These are phyloP conservation scores for Rosa rugosa DNA, from an alignment of 306 rosid species.

Conservation along the genomic window DNA sequence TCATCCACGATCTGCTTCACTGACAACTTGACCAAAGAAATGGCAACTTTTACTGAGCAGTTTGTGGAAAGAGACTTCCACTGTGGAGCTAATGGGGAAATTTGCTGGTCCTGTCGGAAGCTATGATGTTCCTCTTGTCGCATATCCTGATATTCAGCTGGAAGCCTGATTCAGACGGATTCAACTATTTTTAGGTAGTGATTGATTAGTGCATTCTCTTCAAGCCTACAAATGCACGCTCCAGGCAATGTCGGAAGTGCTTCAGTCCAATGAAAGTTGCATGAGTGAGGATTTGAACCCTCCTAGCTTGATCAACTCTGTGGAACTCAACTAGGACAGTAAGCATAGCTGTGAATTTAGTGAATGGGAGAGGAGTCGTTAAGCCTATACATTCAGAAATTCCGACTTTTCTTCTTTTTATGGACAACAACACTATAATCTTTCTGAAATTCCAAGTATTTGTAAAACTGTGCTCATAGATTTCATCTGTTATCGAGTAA, in stretches of 20 bases:
- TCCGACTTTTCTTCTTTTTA: background rate
- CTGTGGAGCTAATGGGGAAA: slow-evolving; percentile 71
- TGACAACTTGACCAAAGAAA: slow-evolving; percentile 90
- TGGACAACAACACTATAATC: background rate
- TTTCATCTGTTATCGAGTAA: background rate
- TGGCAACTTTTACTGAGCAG: slow-evolving; percentile 82
- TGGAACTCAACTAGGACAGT: background rate
- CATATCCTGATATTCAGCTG: slow-evolving; percentile 50
- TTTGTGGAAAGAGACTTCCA: slow-evolving; percentile 58
- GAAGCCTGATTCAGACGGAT: background rate
- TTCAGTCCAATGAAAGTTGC: background rate
- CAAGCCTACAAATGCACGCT: background rate
- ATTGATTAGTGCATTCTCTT: background rate
- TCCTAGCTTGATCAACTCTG: background rate
- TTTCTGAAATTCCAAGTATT: background rate
- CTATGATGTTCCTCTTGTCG: slow-evolving; percentile 70
- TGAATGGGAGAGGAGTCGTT: background rate
- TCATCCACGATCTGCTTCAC: slow-evolving; percentile 86
- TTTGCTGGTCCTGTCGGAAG: slow-evolving; percentile 94
- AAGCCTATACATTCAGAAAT: background rate
- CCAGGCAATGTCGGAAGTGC: background rate
- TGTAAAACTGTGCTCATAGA: background rate
- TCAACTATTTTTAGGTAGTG: background rate
- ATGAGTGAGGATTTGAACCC: background rate
- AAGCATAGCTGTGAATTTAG: background rate